A percentile compares a stretch with the other conserved stretches of the same genome.
phyloP scores from a whole-genome alignment of 768 basidiomycete genomes.

The Pleurotus tuoliensis region DNA sequence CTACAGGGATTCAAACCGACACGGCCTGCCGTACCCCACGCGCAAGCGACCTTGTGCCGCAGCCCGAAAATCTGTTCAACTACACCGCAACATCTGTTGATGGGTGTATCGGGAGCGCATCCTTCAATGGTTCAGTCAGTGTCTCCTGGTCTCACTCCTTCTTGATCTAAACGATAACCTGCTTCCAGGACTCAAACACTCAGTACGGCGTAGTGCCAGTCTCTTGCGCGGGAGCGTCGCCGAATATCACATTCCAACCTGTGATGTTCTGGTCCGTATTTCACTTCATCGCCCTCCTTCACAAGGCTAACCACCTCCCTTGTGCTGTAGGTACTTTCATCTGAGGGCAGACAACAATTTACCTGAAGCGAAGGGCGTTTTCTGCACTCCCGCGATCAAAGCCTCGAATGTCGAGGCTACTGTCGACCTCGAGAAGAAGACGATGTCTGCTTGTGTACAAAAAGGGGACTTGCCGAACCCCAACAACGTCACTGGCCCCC shows the following conservation, averaged over 20 bases:
- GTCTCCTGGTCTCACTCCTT: neutral
- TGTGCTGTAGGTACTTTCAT: constrained; percentile 35
- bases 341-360: constrained; percentile 19
- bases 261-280: constrained; percentile 62
- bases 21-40: constrained; percentile 44
- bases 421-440: constrained; percentile 39
- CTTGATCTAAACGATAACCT: neutral
- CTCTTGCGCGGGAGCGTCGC: constrained; percentile 28
- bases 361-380: constrained; percentile 45
- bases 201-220: constrained; percentile 49
- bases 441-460: constrained; percentile 33
- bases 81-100: constrained; percentile 41
- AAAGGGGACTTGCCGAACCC: constrained; percentile 23
- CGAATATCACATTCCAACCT: constrained; percentile 38
- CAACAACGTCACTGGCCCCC: constrained; percentile 51
- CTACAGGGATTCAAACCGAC: constrained; percentile 44
- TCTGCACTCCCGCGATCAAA: constrained; percentile 52
- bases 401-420: constrained; percentile 39
- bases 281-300: neutral
- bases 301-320: no score
- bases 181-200: constrained; percentile 27
- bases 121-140: constrained; percentile 34
- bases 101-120: constrained; percentile 38
- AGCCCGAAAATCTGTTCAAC: constrained; percentile 20
- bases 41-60: constrained; percentile 19